Percentiles rank a stretch among this genome's conserved stretches.
These are phyloP conservation scores for Ustilago bromivora DNA, from an alignment of 1,284 basidiomycete genomes.

Conservation along the genomic window DNA sequence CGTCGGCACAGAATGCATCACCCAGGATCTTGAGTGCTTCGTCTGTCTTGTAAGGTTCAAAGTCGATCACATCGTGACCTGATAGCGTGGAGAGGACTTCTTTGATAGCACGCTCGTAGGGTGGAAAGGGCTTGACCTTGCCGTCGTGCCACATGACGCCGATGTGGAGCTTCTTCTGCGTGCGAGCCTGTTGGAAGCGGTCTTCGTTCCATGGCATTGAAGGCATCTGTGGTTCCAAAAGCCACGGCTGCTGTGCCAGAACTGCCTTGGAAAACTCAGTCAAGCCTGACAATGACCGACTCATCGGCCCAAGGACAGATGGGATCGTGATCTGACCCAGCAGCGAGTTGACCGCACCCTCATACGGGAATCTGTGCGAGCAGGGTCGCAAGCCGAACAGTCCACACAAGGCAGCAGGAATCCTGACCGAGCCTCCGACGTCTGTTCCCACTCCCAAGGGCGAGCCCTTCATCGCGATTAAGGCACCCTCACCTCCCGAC, in stretches of 20 bases:
- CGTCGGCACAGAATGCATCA: slow-evolving; percentile 55
- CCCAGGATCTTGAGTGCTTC: slow-evolving; percentile 65
- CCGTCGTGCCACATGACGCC: slow-evolving; percentile 71
- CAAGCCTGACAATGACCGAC: slow-evolving; percentile 75
- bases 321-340: slow-evolving; percentile 76
- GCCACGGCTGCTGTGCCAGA: slow-evolving; percentile 77
- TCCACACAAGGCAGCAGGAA: slow-evolving; percentile 78
- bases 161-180: slow-evolving; percentile 42
- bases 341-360: slow-evolving; percentile 72
- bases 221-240: slow-evolving; percentile 76
- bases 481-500: slow-evolving; percentile 77
- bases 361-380: slow-evolving; percentile 78
- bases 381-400: slow-evolving; percentile 80
- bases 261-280: slow-evolving; percentile 77
- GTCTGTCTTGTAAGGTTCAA: slow-evolving; percentile 42
- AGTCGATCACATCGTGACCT: slow-evolving; percentile 59
- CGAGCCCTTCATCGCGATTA: slow-evolving; percentile 74
- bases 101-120: slow-evolving; percentile 69
- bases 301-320: slow-evolving; percentile 81
- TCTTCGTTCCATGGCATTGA: slow-evolving; percentile 79
- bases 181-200: slow-evolving; percentile 72
- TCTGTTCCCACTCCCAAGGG: slow-evolving; percentile 78
- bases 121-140: slow-evolving; percentile 68
- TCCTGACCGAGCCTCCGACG: slow-evolving; percentile 77
- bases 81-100: slow-evolving; percentile 56